Conservation (phyloP, 2,329 filamentous ascomycete genomes). For the Xenoacremonium recifei region DNA sequence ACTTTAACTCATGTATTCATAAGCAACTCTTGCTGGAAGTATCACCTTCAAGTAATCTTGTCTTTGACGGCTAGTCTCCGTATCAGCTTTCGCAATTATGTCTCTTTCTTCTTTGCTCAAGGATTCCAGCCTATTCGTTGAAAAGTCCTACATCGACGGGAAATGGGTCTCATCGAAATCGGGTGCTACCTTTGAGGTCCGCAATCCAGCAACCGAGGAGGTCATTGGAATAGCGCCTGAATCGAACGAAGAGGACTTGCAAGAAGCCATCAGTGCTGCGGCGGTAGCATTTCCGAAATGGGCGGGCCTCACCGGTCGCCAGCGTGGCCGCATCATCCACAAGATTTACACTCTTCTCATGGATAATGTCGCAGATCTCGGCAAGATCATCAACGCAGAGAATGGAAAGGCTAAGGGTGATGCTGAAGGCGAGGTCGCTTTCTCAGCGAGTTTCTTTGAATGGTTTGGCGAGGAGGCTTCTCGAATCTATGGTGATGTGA, state of each 20-base stretch:
- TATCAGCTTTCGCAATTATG: too few relatives aligned
- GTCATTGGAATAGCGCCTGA: slow-evolving; percentile 70
- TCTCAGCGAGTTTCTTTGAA: slow-evolving; percentile 57
- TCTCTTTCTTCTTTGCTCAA: slow-evolving; percentile 8
- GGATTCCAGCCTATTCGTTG: slow-evolving; percentile 11
- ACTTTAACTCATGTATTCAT: too few relatives aligned
- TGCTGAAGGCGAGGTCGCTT: slow-evolving; percentile 54
- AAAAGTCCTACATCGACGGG: slow-evolving; percentile 64
- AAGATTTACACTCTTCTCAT: slow-evolving; percentile 65
- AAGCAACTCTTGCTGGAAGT: too few relatives aligned
- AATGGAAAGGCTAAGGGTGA: slow-evolving; percentile 68
- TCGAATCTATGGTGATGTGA: slow-evolving; percentile 34
- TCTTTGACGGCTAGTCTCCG: too few relatives aligned
- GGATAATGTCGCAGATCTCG: slow-evolving; percentile 62
- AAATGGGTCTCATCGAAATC: slow-evolving; percentile 70
- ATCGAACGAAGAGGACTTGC: slow-evolving; percentile 64
- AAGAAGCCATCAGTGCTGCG: slow-evolving; percentile 67
- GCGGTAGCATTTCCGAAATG: slow-evolving; percentile 54
- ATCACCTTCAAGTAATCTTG: too few relatives aligned
- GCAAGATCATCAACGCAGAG: slow-evolving; percentile 66
- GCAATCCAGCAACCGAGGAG: slow-evolving; percentile 66
- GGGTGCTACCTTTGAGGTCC: slow-evolving; percentile 69
- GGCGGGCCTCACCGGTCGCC: slow-evolving; percentile 55
- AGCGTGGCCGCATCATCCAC: slow-evolving; percentile 57
- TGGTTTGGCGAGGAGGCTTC: slow-evolving; percentile 63